Percentiles rank a stretch among this genome's conserved stretches.
Evolutionary conservation across 306 rosid species (phyloP).

Genomic region (Clitoria ternatea): DNA sequence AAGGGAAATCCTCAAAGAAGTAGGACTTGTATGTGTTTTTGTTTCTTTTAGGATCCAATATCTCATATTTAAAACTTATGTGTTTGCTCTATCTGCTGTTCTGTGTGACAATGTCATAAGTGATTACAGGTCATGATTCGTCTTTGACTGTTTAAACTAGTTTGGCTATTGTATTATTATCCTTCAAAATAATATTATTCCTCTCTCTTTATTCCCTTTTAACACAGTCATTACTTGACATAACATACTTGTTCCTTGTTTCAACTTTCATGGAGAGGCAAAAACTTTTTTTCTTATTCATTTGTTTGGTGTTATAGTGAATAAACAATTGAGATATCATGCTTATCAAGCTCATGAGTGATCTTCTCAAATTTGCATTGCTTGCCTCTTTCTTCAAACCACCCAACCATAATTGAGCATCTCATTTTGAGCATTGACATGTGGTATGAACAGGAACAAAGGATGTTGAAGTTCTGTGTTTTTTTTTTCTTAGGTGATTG

Average conservation of each 20-base stretch:
- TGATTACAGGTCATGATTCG: not conserved
- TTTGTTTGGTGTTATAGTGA: not conserved
- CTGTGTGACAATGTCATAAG: not conserved
- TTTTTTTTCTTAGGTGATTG: not conserved
- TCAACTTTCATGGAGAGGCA: not conserved
- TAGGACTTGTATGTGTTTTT: constrained; percentile 15
- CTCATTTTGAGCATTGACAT: not conserved
- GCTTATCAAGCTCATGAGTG: not conserved
- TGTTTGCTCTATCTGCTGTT: not conserved
- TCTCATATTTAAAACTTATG: not conserved
- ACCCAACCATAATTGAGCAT: not conserved
- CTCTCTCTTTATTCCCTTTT: not conserved
- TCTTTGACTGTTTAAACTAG: not conserved
- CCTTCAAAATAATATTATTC: not conserved
- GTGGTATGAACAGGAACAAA: not conserved
- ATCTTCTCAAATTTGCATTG: not conserved
- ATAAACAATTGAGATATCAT: not conserved
- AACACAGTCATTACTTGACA: not conserved
- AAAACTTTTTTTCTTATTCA: not conserved
- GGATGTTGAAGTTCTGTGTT: not conserved
- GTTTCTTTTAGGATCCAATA: not conserved
- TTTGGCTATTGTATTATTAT: constrained; percentile 7
- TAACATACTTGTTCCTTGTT: not conserved
- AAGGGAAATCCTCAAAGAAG: constrained; percentile 40
- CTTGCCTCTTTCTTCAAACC: not conserved